These are phyloP conservation scores for Entamoeba histolytica DNA, from an alignment of 208 protist species.

Conservation along the genomic window DNA sequence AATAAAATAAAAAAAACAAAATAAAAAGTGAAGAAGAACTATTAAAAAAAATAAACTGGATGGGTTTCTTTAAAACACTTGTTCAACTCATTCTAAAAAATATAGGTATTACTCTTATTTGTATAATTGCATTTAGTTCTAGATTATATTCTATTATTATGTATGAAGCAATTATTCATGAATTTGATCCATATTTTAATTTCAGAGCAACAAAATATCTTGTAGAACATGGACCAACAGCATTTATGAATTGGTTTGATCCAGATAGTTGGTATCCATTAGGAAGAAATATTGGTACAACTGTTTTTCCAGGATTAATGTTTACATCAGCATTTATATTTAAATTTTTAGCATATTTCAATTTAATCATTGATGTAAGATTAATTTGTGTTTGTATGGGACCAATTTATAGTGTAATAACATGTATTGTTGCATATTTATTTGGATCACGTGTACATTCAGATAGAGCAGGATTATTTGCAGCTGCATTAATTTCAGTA, in stretches of 20 bases:
- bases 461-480: slow-evolving; percentile 49
- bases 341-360: slow-evolving; percentile 45
- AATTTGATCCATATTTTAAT: slow-evolving; percentile 64
- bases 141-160: slow-evolving; percentile 51
- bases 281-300: slow-evolving; percentile 77
- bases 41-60: not conserved
- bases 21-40: not conserved
- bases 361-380: slow-evolving; percentile 63
- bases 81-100: not conserved
- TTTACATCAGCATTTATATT: slow-evolving; percentile 65
- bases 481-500: slow-evolving; percentile 54
- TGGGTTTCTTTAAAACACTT: not conserved
- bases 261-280: slow-evolving; percentile 76
- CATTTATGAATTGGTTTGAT: slow-evolving; percentile 95
- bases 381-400: slow-evolving; percentile 78
- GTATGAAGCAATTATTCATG: slow-evolving; percentile 60
- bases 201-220: slow-evolving; percentile 58
- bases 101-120: not conserved
- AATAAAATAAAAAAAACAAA: not conserved
- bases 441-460: slow-evolving; percentile 50
- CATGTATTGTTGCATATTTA: slow-evolving; percentile 56
- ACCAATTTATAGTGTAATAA: slow-evolving; percentile 60
- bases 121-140: slow-evolving; percentile 39
- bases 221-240: slow-evolving; percentile 57
- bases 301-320: slow-evolving; percentile 86